Conservation (phyloP, 352 stramenopile species). For the Pythium aphanidermatum region DNA sequence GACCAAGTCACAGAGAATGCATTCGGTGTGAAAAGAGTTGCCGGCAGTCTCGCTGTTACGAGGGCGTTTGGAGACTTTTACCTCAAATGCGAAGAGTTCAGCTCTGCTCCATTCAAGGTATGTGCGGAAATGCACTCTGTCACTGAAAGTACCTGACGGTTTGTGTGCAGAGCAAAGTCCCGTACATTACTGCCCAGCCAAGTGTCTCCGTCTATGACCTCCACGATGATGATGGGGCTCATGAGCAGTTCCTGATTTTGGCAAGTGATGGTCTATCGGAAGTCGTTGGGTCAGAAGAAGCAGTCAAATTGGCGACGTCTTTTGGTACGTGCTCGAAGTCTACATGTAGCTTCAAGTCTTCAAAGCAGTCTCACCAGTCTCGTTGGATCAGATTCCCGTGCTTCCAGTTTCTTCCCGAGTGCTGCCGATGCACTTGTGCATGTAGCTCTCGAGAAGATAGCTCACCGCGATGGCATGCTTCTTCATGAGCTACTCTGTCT, state of each 20-base stretch:
- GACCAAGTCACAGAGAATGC: constrained; percentile 68
- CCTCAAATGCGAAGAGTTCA: constrained; percentile 90
- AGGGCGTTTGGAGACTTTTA: constrained; percentile 92
- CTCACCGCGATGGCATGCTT: constrained; percentile 59
- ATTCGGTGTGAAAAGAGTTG: constrained; percentile 86
- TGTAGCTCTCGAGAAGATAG: constrained; percentile 59
- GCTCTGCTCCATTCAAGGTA: constrained; percentile 88
- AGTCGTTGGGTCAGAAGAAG: constrained; percentile 59
- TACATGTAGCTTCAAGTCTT: background rate
- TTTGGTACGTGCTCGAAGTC: constrained; percentile 38
- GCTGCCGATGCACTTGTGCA: constrained; percentile 60
- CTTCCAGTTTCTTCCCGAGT: constrained; percentile 35
- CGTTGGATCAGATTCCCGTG: background rate
- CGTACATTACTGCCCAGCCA: constrained; percentile 71
- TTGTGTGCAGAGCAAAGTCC: constrained; percentile 59
- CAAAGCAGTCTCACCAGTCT: too few species aligned
- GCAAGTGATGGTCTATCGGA: constrained; percentile 82
- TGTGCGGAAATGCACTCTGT: constrained; percentile 9
- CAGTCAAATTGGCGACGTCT: constrained; percentile 53
- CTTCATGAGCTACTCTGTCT: constrained; percentile 64
- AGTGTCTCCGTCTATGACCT: constrained; percentile 47
- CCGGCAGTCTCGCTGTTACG: constrained; percentile 88
- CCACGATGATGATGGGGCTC: constrained; percentile 39
- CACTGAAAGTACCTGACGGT: too few species aligned
- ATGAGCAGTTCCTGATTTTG: constrained; percentile 68